phyloP scores from a whole-genome alignment of 352 stramenopile genomes.

The Pythium monospermum region DNA sequence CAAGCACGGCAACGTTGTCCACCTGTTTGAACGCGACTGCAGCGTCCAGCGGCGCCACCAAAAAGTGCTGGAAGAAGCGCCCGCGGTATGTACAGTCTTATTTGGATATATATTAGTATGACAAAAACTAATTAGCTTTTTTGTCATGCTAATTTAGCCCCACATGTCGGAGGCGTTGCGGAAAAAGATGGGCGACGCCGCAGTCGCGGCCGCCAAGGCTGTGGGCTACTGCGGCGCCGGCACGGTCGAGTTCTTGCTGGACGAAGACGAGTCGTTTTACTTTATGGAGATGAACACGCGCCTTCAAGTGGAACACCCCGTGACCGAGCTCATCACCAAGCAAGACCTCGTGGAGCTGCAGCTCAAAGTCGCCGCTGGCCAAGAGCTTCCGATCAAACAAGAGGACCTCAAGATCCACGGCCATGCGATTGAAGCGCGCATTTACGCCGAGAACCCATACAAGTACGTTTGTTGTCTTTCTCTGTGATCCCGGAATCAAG shows the following conservation, averaged over 20 bases:
- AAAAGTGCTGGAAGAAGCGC: constrained; percentile 93
- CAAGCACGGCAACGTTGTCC: constrained; percentile 84
- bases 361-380: constrained; percentile 90
- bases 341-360: constrained; percentile 92
- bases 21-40: constrained; percentile 91
- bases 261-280: constrained; percentile 90
- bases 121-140: background rate
- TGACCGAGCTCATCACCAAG: constrained; percentile 90
- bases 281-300: constrained; percentile 97
- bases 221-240: constrained; percentile 91
- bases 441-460: constrained; percentile 94
- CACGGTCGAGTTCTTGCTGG: constrained; percentile 93
- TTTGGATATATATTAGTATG: background rate
- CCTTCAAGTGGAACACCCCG: constrained; percentile 92
- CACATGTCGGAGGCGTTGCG: constrained; percentile 77
- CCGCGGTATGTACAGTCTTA: constrained; percentile 49
- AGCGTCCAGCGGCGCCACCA: constrained; percentile 90
- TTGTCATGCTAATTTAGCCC: constrained; percentile 29
- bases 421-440: constrained; percentile 91
- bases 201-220: constrained; percentile 84
- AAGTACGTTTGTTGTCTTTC: constrained; percentile 62
- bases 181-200: constrained; percentile 86
- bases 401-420: constrained; percentile 84
- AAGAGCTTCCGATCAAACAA: constrained; percentile 87
- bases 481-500: no score